Percentiles rank a stretch among this genome's conserved stretches.
Evolutionary conservation across 371 early-diverging fungal genomes (phyloP).

Genomic region (Mortierella sp.): DNA sequence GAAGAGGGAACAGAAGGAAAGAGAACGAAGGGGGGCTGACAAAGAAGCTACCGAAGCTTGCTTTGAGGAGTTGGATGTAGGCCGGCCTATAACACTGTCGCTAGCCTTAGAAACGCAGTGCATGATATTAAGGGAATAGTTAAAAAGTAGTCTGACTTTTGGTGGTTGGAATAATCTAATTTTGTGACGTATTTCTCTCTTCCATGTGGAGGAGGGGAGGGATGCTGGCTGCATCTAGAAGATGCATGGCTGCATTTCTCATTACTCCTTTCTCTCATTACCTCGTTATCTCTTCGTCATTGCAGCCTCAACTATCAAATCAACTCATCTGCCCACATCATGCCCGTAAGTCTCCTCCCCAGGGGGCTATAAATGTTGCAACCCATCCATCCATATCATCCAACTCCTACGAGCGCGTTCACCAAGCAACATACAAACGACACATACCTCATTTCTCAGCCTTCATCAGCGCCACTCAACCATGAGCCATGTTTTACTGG

Average conservation of each 20-base stretch:
- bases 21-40: no score
- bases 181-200: slow-evolving; percentile 6
- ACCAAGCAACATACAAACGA: not conserved
- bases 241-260: no score
- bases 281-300: not conserved
- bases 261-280: not conserved
- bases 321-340: not conserved
- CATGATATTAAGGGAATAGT: no score
- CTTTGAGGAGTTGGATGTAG: no score
- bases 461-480: not conserved
- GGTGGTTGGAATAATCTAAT: not conserved
- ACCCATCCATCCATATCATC: not conserved
- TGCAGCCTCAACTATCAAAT: not conserved
- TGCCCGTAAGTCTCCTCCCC: slow-evolving; percentile 29
- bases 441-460: not conserved
- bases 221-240: not conserved
- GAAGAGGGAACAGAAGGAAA: no score
- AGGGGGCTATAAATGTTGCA: not conserved
- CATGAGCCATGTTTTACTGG: not conserved
- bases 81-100: no score
- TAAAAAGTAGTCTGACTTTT: no score
- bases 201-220: no score
- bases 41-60: no score
- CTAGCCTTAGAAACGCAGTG: no score
- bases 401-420: not conserved